Percentiles rank a stretch among this genome's conserved stretches.
Conservation (phyloP, 2,329 filamentous ascomycete species). For the Ophiostoma ulmi region DNA sequence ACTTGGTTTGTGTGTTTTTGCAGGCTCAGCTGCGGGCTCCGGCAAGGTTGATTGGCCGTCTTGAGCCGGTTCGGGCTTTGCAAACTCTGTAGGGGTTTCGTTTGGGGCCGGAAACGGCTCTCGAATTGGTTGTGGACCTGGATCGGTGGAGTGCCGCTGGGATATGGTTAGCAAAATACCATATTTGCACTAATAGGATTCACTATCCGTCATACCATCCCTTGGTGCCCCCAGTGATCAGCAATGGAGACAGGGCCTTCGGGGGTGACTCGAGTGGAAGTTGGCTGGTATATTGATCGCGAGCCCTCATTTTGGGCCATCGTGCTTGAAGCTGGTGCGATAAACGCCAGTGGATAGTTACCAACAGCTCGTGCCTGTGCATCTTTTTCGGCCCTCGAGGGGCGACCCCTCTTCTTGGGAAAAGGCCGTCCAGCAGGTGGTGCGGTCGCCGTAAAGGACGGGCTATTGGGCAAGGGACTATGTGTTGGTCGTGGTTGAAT, state of each 20-base stretch:
- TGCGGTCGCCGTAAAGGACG: neutral
- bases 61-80: neutral
- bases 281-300: neutral
- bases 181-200: neutral
- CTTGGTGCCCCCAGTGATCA: neutral
- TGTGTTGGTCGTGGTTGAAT: slow-evolving; percentile 33
- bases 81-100: neutral
- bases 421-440: slow-evolving; percentile 19
- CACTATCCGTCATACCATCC: neutral
- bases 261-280: neutral
- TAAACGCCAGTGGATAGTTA: neutral
- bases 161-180: neutral
- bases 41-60: neutral
- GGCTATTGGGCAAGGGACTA: neutral
- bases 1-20: neutral
- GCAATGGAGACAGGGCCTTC: neutral
- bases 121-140: neutral
- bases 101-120: neutral
- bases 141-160: neutral
- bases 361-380: slow-evolving; percentile 30
- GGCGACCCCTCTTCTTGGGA: slow-evolving; percentile 33
- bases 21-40: neutral
- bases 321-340: slow-evolving; percentile 24
- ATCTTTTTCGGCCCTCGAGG: slow-evolving; percentile 34
- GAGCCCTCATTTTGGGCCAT: neutral